Conservation (phyloP, 495 filamentous ascomycete genomes). For the Hypoxylon fragiforme region DNA sequence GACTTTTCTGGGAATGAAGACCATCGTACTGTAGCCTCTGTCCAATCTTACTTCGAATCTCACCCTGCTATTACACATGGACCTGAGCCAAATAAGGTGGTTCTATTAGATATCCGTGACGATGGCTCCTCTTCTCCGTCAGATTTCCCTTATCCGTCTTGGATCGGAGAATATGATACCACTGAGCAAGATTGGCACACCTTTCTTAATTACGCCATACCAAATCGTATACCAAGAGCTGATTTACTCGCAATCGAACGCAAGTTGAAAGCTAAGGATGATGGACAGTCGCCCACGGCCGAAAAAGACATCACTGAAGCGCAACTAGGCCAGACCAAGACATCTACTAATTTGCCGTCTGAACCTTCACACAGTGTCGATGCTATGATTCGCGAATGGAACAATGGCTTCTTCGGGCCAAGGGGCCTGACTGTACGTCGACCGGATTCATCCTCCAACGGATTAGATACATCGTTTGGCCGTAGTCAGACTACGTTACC, state of each 20-base stretch:
- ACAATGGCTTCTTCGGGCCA: slow-evolving; percentile 53
- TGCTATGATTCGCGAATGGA: slow-evolving; percentile 52
- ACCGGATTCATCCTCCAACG: not conserved
- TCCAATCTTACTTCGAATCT: slow-evolving; percentile 47
- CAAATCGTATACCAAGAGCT: slow-evolving; percentile 33
- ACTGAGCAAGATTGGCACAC: slow-evolving; percentile 53
- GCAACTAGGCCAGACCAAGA: slow-evolving; percentile 40
- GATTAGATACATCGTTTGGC: not conserved
- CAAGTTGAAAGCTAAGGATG: slow-evolving; percentile 40
- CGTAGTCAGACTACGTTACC: not conserved
- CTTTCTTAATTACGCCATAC: slow-evolving; percentile 51
- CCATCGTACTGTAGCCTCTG: slow-evolving; percentile 32
- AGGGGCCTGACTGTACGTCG: slow-evolving; percentile 36
- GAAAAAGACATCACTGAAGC: slow-evolving; percentile 38
- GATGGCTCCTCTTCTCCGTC: slow-evolving; percentile 30
- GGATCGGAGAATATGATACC: slow-evolving; percentile 41
- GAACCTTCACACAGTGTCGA: slow-evolving; percentile 32
- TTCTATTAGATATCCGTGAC: slow-evolving; percentile 28
- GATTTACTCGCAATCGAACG: slow-evolving; percentile 43
- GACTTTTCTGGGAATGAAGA: slow-evolving; percentile 35
- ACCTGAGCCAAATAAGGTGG: slow-evolving; percentile 15
- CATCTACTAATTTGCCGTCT: slow-evolving; percentile 1
- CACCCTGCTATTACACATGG: slow-evolving; percentile 33
- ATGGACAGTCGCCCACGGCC: slow-evolving; percentile 19
- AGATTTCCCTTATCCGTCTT: slow-evolving; percentile 41